phyloP scores from a whole-genome alignment of 495 filamentous ascomycete genomes.

The Neurospora sp. region DNA sequence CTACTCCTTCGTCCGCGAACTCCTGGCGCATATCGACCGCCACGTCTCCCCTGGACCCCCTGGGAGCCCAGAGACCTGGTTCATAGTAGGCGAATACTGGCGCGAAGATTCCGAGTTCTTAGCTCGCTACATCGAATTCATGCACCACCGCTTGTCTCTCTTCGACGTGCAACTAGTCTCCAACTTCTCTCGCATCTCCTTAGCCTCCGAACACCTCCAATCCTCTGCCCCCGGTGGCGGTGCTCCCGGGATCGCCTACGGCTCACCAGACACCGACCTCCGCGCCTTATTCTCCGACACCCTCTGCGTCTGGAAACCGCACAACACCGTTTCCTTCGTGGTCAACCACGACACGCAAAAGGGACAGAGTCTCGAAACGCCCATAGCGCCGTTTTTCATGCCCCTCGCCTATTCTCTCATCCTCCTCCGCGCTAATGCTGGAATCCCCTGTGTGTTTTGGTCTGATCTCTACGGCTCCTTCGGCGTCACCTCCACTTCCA shows the following conservation, averaged over 20 bases:
- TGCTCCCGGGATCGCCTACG: background rate
- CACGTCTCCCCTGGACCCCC: constrained; percentile 24
- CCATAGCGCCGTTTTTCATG: constrained; percentile 48
- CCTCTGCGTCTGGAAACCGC: constrained; percentile 46
- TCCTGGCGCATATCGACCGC: constrained; percentile 30
- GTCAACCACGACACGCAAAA: constrained; percentile 45
- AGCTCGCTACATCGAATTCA: constrained; percentile 46
- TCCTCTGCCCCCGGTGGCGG: constrained; percentile 22
- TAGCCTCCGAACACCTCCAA: constrained; percentile 17
- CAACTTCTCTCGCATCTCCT: constrained; percentile 50
- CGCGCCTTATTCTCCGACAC: constrained; percentile 51
- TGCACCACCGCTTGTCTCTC: constrained; percentile 48
- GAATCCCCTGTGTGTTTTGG: constrained; percentile 66
- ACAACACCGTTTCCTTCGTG: constrained; percentile 53
- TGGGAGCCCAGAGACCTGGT: constrained; percentile 24
- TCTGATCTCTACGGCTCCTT: constrained; percentile 67
- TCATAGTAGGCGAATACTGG: constrained; percentile 71
- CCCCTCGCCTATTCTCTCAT: constrained; percentile 54
- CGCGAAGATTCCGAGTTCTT: constrained; percentile 47
- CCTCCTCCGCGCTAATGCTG: constrained; percentile 52
- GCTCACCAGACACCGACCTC: constrained; percentile 16
- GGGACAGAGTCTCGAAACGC: constrained; percentile 28
- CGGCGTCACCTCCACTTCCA: constrained; percentile 53
- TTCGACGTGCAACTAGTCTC: constrained; percentile 62
- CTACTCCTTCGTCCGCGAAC: constrained; percentile 51